Evolutionary conservation across 352 stramenopile genomes (phyloP).

Genomic region (Phytopythium litorale): DNA sequence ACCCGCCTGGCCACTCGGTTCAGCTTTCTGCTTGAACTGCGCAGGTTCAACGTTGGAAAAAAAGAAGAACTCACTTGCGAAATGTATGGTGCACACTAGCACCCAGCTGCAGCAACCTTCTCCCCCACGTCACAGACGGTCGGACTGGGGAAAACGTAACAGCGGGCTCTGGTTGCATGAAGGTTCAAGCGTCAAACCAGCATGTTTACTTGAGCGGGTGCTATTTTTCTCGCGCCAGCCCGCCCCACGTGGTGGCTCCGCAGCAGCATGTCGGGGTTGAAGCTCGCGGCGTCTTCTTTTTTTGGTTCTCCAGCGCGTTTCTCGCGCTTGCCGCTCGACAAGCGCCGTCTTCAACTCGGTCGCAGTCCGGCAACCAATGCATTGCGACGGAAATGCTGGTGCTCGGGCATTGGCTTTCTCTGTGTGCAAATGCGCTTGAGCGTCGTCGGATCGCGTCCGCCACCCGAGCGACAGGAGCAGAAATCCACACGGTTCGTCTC

Average conservation of each 20-base stretch:
- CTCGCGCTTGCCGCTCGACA: background rate
- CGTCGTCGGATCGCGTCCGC: background rate
- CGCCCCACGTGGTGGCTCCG: background rate
- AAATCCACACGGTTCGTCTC: background rate
- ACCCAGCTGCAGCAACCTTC: background rate
- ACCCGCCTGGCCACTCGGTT: slow-evolving; percentile 3
- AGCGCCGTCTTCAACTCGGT: background rate
- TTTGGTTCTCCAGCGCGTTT: background rate
- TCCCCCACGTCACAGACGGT: background rate
- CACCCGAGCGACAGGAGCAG: background rate
- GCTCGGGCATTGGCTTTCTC: background rate
- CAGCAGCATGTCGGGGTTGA: background rate
- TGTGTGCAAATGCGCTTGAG: background rate
- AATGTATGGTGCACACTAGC: background rate
- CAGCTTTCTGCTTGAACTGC: slow-evolving; percentile 8
- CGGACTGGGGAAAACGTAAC: background rate
- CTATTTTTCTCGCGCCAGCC: background rate
- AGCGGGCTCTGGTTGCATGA: background rate
- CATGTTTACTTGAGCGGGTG: background rate
- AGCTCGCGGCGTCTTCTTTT: slow-evolving; percentile 1
- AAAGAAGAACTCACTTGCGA: background rate
- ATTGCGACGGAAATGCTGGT: background rate
- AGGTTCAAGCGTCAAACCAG: slow-evolving; percentile 3
- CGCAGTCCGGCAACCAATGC: background rate
- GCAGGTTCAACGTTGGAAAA: slow-evolving; percentile 9